These are phyloP conservation scores for Colletotrichum navitas DNA, from an alignment of 2,329 filamentous ascomycete genomes.

Conservation along the genomic window DNA sequence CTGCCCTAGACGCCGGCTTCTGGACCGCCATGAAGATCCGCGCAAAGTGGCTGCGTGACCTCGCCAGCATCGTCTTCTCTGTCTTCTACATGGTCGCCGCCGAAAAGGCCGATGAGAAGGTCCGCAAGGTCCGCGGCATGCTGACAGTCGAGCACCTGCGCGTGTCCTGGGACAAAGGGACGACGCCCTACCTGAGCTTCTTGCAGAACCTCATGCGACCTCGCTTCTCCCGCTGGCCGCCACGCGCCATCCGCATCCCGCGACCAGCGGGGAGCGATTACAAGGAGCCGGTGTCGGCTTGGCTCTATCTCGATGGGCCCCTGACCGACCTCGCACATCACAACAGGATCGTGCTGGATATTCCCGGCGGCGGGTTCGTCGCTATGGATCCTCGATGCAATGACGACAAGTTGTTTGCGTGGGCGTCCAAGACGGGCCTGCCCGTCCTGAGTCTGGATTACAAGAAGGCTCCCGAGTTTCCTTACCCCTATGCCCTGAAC, in stretches of 20 bases:
- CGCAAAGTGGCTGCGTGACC: conserved; percentile 81
- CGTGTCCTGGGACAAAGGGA: conserved; percentile 95
- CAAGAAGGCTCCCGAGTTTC: conserved; percentile 64
- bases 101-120: conserved; percentile 96
- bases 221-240: conserved; percentile 82
- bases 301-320: conserved; percentile 95
- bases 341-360: conserved; percentile 84
- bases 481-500: conserved; percentile 62
- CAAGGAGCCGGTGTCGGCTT: conserved; percentile 83
- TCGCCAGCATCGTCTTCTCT: conserved; percentile 86
- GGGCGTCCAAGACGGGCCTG: conserved; percentile 90
- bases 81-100: conserved; percentile 93
- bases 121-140: conserved; percentile 86
- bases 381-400: conserved; percentile 96
- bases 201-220: conserved; percentile 81
- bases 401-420: conserved; percentile 93
- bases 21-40: conserved; percentile 98
- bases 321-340: conserved; percentile 81
- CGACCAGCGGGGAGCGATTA: conserved; percentile 85
- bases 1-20: conserved; percentile 94
- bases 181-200: conserved; percentile 84
- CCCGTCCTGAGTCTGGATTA: conserved; percentile 94
- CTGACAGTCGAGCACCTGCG: conserved; percentile 92
- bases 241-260: conserved; percentile 86
- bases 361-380: conserved; percentile 95